These are phyloP conservation scores for Cytospora leucostoma DNA, from an alignment of 2,329 filamentous ascomycete genomes.

Conservation along the genomic window DNA sequence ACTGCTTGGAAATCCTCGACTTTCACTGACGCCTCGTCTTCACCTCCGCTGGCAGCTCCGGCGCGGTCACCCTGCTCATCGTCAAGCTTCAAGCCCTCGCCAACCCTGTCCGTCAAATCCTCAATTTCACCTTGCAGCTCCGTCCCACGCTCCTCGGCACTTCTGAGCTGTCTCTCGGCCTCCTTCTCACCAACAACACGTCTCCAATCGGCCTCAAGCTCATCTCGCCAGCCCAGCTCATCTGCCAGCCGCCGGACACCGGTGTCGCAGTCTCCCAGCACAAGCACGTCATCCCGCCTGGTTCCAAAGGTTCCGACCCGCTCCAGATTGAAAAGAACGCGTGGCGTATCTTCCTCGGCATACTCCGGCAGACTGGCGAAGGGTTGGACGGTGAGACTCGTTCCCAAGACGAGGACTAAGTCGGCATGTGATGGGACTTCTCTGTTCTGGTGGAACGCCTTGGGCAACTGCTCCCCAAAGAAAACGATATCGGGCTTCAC, in stretches of 20 bases:
- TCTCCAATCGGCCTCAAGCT: slow-evolving; percentile 77
- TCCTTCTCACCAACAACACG: slow-evolving; percentile 63
- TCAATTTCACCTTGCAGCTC: slow-evolving; percentile 48
- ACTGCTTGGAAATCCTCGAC: slow-evolving; percentile 3
- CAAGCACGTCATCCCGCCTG: slow-evolving; percentile 78
- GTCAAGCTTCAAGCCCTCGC: slow-evolving; percentile 32
- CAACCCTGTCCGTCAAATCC: slow-evolving; percentile 37
- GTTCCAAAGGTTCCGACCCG: slow-evolving; percentile 76
- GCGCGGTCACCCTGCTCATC: slow-evolving; percentile 6
- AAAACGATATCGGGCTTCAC: slow-evolving; percentile 97
- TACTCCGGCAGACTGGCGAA: slow-evolving; percentile 79
- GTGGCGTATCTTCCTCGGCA: slow-evolving; percentile 63
- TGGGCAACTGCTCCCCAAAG: slow-evolving; percentile 70
- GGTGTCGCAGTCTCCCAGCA: slow-evolving; percentile 80
- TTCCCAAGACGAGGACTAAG: slow-evolving; percentile 63
- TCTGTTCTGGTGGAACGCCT: slow-evolving; percentile 62
- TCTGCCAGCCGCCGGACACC: slow-evolving; percentile 78
- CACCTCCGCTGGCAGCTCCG: background rate
- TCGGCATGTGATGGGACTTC: slow-evolving; percentile 48
- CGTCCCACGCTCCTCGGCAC: slow-evolving; percentile 36
- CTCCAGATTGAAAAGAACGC: slow-evolving; percentile 87
- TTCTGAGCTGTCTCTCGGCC: slow-evolving; percentile 50
- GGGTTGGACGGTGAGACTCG: slow-evolving; percentile 82
- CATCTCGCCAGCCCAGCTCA: slow-evolving; percentile 80
- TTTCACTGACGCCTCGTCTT: background rate